phyloP scores from a whole-genome alignment of 345 rosid species.

The Eucalyptus curtisii region DNA sequence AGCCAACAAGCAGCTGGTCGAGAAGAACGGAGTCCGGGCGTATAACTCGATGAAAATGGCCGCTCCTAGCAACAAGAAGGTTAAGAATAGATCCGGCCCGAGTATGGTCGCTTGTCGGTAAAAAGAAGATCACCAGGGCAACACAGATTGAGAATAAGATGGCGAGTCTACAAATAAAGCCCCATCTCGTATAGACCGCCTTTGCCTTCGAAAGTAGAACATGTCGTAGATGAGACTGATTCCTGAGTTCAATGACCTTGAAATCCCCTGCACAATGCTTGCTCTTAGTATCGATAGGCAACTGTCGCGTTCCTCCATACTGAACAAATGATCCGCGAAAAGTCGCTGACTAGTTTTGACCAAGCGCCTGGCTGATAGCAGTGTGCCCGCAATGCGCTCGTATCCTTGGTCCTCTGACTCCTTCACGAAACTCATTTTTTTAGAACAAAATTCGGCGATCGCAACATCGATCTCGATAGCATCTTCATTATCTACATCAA shows the following conservation, averaged over 20 bases:
- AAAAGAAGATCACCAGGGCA: too few species aligned
- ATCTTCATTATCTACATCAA: neutral
- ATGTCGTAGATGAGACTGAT: conserved; percentile 25
- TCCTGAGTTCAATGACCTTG: conserved; percentile 18
- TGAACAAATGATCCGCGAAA: neutral
- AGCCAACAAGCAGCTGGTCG: too few species aligned
- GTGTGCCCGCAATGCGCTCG: fast-evolving
- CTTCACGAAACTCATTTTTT: fast-evolving
- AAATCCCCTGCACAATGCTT: neutral
- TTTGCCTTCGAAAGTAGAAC: conserved; percentile 34
- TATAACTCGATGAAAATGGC: too few species aligned
- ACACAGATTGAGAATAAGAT: neutral
- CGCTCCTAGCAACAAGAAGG: too few species aligned
- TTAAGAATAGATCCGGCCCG: too few species aligned
- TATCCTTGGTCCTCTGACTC: fast-evolving
- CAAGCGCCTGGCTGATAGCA: neutral
- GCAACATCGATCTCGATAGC: fast-evolving
- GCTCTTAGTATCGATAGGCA: neutral
- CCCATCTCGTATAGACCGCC: neutral
- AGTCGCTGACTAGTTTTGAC: neutral
- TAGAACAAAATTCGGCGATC: fast-evolving
- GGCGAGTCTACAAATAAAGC: conserved; percentile 2
- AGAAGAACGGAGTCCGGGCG: too few species aligned
- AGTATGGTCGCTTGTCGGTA: too few species aligned
- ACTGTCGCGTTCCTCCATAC: neutral